Evolutionary conservation across 1,284 basidiomycete genomes (phyloP).

Genomic region (Apiotrichum gracile): DNA sequence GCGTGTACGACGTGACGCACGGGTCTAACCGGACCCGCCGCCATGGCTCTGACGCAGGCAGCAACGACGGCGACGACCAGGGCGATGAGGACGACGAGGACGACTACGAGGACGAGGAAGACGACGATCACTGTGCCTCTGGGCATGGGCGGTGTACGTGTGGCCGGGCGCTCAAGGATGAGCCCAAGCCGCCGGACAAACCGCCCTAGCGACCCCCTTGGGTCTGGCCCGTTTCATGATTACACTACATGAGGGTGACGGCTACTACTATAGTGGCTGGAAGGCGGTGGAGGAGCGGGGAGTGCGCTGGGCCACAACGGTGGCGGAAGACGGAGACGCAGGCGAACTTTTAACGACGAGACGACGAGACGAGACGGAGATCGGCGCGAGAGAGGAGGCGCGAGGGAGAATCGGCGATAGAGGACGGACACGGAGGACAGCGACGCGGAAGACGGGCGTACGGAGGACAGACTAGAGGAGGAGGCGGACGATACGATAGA

Average conservation of each 20-base stretch:
- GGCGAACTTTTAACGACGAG: not conserved
- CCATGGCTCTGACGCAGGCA: not conserved
- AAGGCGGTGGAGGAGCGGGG: slow-evolving; percentile 10
- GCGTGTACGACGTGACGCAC: slow-evolving; percentile 54
- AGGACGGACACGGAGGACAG: no score
- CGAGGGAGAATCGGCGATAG: not conserved
- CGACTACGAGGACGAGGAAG: slow-evolving; percentile 6
- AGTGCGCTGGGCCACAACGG: slow-evolving; percentile 6
- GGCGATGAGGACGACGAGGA: slow-evolving; percentile 12
- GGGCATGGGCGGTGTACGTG: slow-evolving; percentile 7
- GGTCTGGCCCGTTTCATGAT: not conserved
- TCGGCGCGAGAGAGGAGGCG: not conserved
- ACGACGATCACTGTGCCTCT: not conserved
- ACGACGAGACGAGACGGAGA: not conserved
- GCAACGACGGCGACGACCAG: slow-evolving; percentile 5
- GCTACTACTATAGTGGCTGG: no score
- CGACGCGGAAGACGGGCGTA: not conserved
- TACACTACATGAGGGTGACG: no score
- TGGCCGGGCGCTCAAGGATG: slow-evolving; percentile 9
- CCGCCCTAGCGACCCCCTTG: not conserved
- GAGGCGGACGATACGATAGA: not conserved
- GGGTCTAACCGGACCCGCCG: slow-evolving; percentile 23
- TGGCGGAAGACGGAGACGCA: not conserved
- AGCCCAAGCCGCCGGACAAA: slow-evolving; percentile 6
- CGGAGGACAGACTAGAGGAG: not conserved